Base-by-base conservation (phyloP, 495 filamentous ascomycete genomes). In the Trichoderma asperelloides region DNA sequence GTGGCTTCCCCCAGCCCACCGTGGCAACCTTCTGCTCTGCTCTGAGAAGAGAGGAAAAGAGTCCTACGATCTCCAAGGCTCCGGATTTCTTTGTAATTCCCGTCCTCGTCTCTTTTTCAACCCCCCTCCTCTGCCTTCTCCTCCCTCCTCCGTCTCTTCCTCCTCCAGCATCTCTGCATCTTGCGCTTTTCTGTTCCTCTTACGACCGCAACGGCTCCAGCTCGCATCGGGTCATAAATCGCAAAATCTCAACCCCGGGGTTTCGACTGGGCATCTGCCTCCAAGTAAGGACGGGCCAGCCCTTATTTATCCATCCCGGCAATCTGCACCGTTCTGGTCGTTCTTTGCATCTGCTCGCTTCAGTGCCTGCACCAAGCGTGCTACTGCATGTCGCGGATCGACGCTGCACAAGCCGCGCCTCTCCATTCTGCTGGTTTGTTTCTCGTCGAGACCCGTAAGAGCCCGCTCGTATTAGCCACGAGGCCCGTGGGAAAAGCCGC, bases 371-470 rank as follows among this genome's bases (percentile, higher is more conserved):
- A 60, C 30, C 55, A 13, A 60, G 55, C 55, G 55, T 60, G 23
- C 55, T 60, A 60, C 55, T 60, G 55, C 55, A 60, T 60, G 55
- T 60, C 55, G 55, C 55, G 55, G 55, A 60, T 60, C 55, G 55
- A 60, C 55, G 55, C 55, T 60, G 55, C 55, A 60, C 55, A 60
- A 60, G 15, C 55, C 0, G 12, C 55, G 25, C 55, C 55, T 60
- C 55, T 30, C 55, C 55, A 60, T 60, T 60, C 33, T 37, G 33
- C 33, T 37, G 30, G 55, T 60, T 60, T 60, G 55, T 60, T 30
- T 60, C 55, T 60, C 55, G 8, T 60, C 55, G 55, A 60, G 55
- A 60, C 55, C 55, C 55, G 5, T 28, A 60, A 27, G 23, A 60
- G n/a, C 25, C 25, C 55, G 55, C 55, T 60, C 55, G 55, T 60